These are phyloP conservation scores for Maudiozyma saulgeensis DNA, from an alignment of 805 yeast genomes.

Conservation along the genomic window DNA sequence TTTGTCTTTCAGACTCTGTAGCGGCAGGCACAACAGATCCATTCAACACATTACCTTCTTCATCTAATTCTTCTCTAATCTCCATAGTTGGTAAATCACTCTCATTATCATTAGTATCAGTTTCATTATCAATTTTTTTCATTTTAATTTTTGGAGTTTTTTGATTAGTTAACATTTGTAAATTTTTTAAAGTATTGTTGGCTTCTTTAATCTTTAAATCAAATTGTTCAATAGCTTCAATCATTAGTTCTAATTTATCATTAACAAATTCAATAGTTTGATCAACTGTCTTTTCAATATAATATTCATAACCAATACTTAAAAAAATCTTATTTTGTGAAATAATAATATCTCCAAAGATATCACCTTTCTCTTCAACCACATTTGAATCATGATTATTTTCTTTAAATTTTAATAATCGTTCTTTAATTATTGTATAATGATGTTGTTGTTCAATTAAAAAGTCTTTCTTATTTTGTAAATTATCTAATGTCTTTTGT, in stretches of 20 bases:
- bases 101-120: constrained; percentile 4
- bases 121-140: neutral
- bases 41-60: constrained; percentile 58
- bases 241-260: constrained; percentile 21
- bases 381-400: constrained; percentile 1
- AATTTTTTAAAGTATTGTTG: constrained; percentile 23
- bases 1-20: constrained; percentile 1
- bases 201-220: constrained; percentile 34
- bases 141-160: neutral
- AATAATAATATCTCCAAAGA: constrained; percentile 26
- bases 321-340: constrained; percentile 17
- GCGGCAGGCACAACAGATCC: constrained; percentile 36
- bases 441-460: constrained; percentile 21
- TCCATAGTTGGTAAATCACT: constrained; percentile 62
- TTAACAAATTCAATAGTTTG: constrained; percentile 20
- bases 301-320: constrained; percentile 28
- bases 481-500: constrained; percentile 13
- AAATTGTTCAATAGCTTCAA: constrained; percentile 35
- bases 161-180: constrained; percentile 8
- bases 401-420: constrained; percentile 5
- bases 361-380: constrained; percentile 12
- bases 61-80: constrained; percentile 76
- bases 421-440: constrained; percentile 14
- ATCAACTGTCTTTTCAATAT: constrained; percentile 18
- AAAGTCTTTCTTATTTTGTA: constrained; percentile 19